Evolutionary conservation across 2,329 filamentous ascomycete genomes (phyloP), one percentile per base, ranked within the genome.

Genomic region (Botryotinia narcissicola): DNA sequence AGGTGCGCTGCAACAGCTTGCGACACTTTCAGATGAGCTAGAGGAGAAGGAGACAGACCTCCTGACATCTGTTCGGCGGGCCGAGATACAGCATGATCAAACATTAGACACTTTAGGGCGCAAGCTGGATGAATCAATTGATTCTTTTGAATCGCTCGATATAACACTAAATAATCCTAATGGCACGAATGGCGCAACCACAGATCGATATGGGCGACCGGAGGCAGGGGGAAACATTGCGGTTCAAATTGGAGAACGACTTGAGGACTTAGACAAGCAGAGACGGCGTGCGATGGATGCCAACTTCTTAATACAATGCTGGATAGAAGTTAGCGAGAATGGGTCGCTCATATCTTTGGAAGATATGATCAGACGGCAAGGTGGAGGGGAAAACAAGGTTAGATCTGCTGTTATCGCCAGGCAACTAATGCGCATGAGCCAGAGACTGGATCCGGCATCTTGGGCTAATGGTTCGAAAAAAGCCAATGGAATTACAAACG

Each of bases 231-330:
- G 95, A 2, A 97, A 95, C 81, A 89, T 96, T 76, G 96, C 96
- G 0, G 94, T 99, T 71, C 93, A 97, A 81, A 98, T 98, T 70
- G 96, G 96, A 78, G 94, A 97, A 84, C 91, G 92, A 80, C 86
- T 99, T 18, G 96, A 99, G 84, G 95, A 98, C 82, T 86, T 99
- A 74, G 96, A 99, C 83, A 90, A 94, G 80, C 97, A 99, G 84
- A 87, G 95, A 78, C 91, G 94, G 80, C 87, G 95, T 74, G 96
- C 96, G 46, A 88, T 96, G 81, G 96, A 99, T 84, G 95, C 96
- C 75, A 95, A 93, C 81, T 98, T 98, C 81, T 84, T 99, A 74
- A 94, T 99, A 76, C 93, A 97, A 81, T 99, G 96, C 84, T 99
- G 96, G 95, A 90, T 94, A 59, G 95, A 98, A 80, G 94, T 99